Evolutionary conservation across 345 rosid genomes (phyloP), one percentile per base, ranked within the genome.

Genomic region (Hibiscus trionum): DNA sequence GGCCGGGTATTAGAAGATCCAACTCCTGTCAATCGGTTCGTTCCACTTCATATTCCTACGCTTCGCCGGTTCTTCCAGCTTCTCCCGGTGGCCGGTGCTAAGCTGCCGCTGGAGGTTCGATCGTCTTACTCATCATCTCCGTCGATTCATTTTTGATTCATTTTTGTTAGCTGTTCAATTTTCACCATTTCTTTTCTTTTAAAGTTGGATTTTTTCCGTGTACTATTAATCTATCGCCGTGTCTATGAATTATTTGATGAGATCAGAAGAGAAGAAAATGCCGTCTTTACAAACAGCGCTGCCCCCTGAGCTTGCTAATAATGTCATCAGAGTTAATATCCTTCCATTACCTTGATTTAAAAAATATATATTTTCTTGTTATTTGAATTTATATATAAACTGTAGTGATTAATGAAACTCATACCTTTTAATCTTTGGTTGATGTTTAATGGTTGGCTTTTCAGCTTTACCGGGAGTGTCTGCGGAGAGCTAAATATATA

Each of bases 251-350:
- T 58, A 55, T 7, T 56, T 56, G 60, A 56, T 56, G 29, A 56
- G 60, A 19, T 56, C 8, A 17, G 66, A 11, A 16, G 26, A 59
- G 24, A 46, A 16, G 49, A 21, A 33, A 62, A 93, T 93, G 96
- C 93, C 93, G 72, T 88, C 99, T 71, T 76, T 95, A 44, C 98
- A 95, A 79, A 84, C 87, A 59, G 88, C 91, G 9, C 76, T 96
- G 82, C 97, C 98, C 50, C 99, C 97, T 61, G 99, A 93, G 72
- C 88, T 96, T 31, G 99, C 99, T 76, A 82, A 95, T 87, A 93
- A 82, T 68, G 96, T 72, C 5, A 82, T 91, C 71, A 87, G 97
- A 84, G 99, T 95, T 76, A 78, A 90, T 82, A 17, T 75, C 78
- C 5, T 14, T 68, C 61, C 21, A 14, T 26, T 19, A 55, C 26